Conservation (phyloP, 805 yeast species). For the Wickerhamomyces chaumierensis region DNA sequence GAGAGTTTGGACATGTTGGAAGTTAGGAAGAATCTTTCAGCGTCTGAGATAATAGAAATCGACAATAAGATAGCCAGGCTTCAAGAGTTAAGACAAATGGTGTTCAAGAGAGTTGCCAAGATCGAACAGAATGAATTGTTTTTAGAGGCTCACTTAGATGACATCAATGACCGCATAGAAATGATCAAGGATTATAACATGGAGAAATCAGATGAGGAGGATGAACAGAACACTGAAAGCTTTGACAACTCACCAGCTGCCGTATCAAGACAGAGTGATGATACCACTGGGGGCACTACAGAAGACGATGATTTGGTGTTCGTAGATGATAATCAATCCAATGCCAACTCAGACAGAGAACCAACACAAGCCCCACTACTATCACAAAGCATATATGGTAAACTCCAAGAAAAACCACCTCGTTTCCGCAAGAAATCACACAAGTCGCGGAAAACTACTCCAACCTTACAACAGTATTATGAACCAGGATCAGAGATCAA, state of each 20-base stretch:
- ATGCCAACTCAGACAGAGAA: slow-evolving; percentile 5
- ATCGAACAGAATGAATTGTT: slow-evolving; percentile 52
- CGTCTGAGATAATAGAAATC: slow-evolving; percentile 53
- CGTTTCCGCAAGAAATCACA: slow-evolving; percentile 20
- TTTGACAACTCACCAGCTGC: slow-evolving; percentile 1
- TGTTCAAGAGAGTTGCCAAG: slow-evolving; percentile 46
- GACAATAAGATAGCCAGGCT: slow-evolving; percentile 45
- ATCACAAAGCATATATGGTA: slow-evolving; percentile 33
- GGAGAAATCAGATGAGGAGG: slow-evolving; percentile 19
- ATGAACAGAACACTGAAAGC: slow-evolving; percentile 3
- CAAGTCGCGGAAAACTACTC: slow-evolving; percentile 37
- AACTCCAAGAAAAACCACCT: slow-evolving; percentile 25
- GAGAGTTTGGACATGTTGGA: slow-evolving; percentile 43
- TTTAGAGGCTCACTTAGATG: slow-evolving; percentile 36
- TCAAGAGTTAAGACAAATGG: slow-evolving; percentile 36
- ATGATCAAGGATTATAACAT: slow-evolving; percentile 29
- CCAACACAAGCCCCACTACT: slow-evolving; percentile 18
- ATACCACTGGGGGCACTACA: slow-evolving; percentile 2
- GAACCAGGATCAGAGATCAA: slow-evolving; percentile 45
- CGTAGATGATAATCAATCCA: slow-evolving; percentile 9
- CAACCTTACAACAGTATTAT: slow-evolving; percentile 56
- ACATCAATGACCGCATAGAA: slow-evolving; percentile 32
- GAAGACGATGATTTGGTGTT: slow-evolving; percentile 2
- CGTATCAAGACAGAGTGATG: slow-evolving; percentile 5
- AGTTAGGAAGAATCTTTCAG: slow-evolving; percentile 52